These are phyloP conservation scores for Aspergillus sp. DNA, from an alignment of 2,329 filamentous ascomycete genomes.

Conservation along the genomic window DNA sequence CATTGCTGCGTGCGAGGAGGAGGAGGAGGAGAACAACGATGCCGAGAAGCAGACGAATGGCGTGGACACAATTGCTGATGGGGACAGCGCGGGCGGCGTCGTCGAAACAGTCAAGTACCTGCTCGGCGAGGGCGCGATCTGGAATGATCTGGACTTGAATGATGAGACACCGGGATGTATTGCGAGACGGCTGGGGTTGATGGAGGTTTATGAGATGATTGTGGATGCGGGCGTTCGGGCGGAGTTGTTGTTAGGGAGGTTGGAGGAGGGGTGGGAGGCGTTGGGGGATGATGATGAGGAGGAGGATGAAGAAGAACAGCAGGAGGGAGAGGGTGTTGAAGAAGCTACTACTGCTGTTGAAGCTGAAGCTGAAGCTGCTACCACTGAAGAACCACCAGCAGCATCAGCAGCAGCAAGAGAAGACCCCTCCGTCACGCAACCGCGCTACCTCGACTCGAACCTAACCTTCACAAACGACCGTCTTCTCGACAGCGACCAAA, in stretches of 20 bases:
- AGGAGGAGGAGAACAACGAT: neutral
- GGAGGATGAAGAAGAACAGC: slow-evolving; percentile 30
- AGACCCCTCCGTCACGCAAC: slow-evolving; percentile 55
- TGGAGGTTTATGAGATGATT: slow-evolving; percentile 74
- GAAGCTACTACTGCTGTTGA: no score
- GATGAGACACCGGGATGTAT: slow-evolving; percentile 91
- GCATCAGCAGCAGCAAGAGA: slow-evolving; percentile 31
- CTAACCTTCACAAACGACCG: slow-evolving; percentile 67
- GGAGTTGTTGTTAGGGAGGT: slow-evolving; percentile 78
- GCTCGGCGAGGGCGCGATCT: slow-evolving; percentile 86
- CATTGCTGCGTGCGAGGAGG: slow-evolving; percentile 69
- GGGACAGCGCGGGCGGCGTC: slow-evolving; percentile 23
- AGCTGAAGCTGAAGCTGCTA: neutral
- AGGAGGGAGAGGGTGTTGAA: slow-evolving; percentile 20
- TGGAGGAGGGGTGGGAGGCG: slow-evolving; percentile 81
- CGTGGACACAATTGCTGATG: slow-evolving; percentile 28
- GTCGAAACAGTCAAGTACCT: slow-evolving; percentile 71
- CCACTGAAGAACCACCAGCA: slow-evolving; percentile 14
- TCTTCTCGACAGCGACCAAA: slow-evolving; percentile 72
- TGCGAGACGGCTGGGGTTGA: slow-evolving; percentile 68
- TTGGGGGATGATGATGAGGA: slow-evolving; percentile 56
- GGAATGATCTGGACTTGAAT: slow-evolving; percentile 88
- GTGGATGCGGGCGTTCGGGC: slow-evolving; percentile 89
- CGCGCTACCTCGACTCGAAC: slow-evolving; percentile 68
- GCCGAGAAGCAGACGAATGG: neutral